Evolutionary conservation across 2,329 filamentous ascomycete genomes (phyloP).

Genomic region (Hymenoscyphus salicellus): DNA sequence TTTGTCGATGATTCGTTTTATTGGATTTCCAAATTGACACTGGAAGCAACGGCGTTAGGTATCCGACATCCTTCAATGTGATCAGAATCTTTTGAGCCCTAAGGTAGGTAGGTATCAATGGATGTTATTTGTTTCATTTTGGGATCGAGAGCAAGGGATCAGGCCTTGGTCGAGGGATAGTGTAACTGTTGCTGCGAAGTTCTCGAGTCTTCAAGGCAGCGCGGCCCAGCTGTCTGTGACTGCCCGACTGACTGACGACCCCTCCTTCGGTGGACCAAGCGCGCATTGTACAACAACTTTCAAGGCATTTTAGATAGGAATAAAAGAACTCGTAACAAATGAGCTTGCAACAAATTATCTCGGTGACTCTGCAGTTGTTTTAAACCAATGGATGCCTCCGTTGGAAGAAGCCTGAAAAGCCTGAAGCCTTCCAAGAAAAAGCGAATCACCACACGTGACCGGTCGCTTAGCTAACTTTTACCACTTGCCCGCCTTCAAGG

Average conservation of each 20-base stretch:
- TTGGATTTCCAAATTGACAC: not conserved
- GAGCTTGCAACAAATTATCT: not conserved
- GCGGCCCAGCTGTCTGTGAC: not conserved
- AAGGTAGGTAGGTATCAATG: not conserved
- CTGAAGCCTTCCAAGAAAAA: not conserved
- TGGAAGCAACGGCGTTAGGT: not conserved
- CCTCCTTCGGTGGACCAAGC: not conserved
- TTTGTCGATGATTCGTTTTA: not conserved
- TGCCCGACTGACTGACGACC: not conserved
- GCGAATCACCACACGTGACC: constrained; percentile 12
- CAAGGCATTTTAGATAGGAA: not conserved
- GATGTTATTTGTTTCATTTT: not conserved
- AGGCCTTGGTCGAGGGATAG: not conserved
- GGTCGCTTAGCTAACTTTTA: constrained; percentile 21
- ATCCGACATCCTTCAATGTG: not conserved
- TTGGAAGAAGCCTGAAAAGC: not conserved
- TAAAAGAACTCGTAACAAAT: not conserved
- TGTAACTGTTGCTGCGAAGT: not conserved
- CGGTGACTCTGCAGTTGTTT: not conserved
- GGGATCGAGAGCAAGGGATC: not conserved
- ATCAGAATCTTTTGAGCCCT: not conserved
- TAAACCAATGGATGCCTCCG: not conserved
- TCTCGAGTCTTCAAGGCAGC: not conserved
- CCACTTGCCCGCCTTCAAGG: constrained; percentile 13
- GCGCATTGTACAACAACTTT: constrained; percentile 1